phyloP scores from a whole-genome alignment of 139 green algal species.

The Chlorella sp. region DNA sequence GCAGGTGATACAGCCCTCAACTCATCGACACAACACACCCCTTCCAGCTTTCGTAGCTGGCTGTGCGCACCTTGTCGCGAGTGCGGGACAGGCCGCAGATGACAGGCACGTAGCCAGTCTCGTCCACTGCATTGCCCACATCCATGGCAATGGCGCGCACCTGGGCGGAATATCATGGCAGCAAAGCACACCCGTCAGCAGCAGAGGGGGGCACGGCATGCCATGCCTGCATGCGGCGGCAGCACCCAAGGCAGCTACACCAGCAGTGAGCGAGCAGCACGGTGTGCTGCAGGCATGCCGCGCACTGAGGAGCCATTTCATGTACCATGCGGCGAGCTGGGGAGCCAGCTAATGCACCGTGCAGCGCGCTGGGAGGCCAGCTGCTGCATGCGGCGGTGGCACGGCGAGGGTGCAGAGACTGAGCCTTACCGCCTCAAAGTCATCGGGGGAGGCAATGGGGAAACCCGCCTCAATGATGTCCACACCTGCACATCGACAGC shows the following conservation, averaged over 20 bases:
- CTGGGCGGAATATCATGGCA: not conserved
- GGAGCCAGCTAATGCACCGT: too few relatives aligned
- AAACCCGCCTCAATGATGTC: conserved; percentile 99
- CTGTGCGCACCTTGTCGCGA: conserved; percentile 45
- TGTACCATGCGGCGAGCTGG: too few relatives aligned
- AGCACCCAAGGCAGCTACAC: too few relatives aligned
- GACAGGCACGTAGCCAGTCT: conserved; percentile 95
- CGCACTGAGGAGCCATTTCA: too few relatives aligned
- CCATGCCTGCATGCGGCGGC: not conserved
- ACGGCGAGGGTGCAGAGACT: too few relatives aligned
- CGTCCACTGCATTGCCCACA: conserved; percentile 84
- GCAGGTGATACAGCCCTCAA: too few relatives aligned
- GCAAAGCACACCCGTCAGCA: not conserved
- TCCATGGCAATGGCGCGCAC: conserved; percentile 32
- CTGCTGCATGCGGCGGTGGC: too few relatives aligned
- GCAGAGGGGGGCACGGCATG: not conserved
- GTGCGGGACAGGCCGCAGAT: conserved; percentile 97
- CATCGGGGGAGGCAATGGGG: conserved; percentile 95
- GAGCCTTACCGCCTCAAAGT: conserved; percentile 98
- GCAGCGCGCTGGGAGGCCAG: too few relatives aligned
- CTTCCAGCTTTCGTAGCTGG: too few relatives aligned
- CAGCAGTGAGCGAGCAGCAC: too few relatives aligned
- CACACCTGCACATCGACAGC: conserved; percentile 70
- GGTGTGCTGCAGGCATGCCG: too few relatives aligned
- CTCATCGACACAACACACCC: too few relatives aligned